Evolutionary conservation across 1,139 yeast species (phyloP).

Genomic region (Taphrina confusa): DNA sequence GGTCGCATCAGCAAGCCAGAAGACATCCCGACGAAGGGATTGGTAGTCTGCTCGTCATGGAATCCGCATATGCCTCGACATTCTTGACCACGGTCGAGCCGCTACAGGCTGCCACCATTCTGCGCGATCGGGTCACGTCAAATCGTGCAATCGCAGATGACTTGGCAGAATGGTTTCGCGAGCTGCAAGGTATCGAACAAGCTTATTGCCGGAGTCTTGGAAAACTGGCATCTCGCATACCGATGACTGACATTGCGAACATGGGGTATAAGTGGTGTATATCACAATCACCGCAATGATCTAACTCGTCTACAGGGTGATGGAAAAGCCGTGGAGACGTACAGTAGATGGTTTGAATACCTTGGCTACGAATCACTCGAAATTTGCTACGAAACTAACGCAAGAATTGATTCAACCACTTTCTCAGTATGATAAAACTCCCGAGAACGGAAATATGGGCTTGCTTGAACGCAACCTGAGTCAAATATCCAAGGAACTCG

Average conservation of each 20-base stretch:
- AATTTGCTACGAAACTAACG: constrained; percentile 24
- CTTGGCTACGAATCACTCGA: constrained; percentile 23
- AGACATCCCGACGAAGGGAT: too few species aligned
- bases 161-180: constrained; percentile 30
- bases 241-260: constrained; percentile 4
- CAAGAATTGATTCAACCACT: constrained; percentile 22
- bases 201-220: constrained; percentile 23
- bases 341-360: constrained; percentile 1
- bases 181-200: constrained; percentile 26
- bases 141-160: constrained; percentile 23
- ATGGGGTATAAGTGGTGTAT: constrained; percentile 19
- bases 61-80: constrained; percentile 30
- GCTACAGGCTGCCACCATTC: constrained; percentile 19
- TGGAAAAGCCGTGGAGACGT: constrained; percentile 33
- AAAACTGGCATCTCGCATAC: constrained; percentile 24
- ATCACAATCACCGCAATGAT: not conserved
- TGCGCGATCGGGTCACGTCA: constrained; percentile 22
- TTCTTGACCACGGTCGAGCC: constrained; percentile 26
- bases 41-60: constrained; percentile 12
- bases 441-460: constrained; percentile 25
- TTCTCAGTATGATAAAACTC: constrained; percentile 23
- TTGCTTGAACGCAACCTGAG: constrained; percentile 27
- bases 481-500: constrained; percentile 15
- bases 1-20: too few species aligned
- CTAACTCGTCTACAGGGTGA: not conserved